Conservation (phyloP, 108 stramenopile genomes). For the Nannochloropsis salina region DNA sequence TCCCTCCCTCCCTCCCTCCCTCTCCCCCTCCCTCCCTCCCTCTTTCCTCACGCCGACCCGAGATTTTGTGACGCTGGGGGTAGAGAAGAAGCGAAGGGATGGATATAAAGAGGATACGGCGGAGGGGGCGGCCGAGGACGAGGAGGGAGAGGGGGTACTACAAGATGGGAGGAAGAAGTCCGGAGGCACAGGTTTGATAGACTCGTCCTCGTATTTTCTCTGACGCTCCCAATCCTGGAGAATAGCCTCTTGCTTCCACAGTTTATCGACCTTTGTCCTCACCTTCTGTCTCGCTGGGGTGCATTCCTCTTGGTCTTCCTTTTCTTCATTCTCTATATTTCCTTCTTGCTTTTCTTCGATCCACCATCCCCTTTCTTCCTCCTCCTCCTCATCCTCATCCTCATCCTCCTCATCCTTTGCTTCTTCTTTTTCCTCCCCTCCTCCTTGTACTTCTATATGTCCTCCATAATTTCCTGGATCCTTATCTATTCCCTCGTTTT, state of each 20-base stretch:
- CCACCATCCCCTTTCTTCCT: too few species aligned
- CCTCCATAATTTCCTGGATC: too few species aligned
- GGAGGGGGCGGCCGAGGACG: not conserved
- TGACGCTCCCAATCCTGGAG: too few species aligned
- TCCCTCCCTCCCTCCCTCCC: not conserved
- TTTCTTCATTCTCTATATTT: not conserved
- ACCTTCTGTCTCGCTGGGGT: not conserved
- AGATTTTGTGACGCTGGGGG: not conserved
- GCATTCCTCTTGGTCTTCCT: not conserved
- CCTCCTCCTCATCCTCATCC: too few species aligned
- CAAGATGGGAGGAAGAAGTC: too few species aligned
- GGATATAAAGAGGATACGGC: not conserved
- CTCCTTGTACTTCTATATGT: too few species aligned
- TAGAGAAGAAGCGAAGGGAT: not conserved
- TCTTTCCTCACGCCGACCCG: not conserved
- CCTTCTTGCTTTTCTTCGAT: too few species aligned
- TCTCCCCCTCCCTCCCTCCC: not conserved
- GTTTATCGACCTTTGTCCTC: too few species aligned
- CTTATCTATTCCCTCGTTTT: not conserved
- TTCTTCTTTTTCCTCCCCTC: not conserved
- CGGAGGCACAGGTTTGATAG: not conserved
- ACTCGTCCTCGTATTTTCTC: not conserved
- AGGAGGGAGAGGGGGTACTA: not conserved
- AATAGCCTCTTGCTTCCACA: too few species aligned
- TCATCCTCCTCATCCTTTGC: too few species aligned